These are phyloP conservation scores for Hysterium pulicare DNA, from an alignment of 2,329 filamentous ascomycete genomes.

Conservation along the genomic window DNA sequence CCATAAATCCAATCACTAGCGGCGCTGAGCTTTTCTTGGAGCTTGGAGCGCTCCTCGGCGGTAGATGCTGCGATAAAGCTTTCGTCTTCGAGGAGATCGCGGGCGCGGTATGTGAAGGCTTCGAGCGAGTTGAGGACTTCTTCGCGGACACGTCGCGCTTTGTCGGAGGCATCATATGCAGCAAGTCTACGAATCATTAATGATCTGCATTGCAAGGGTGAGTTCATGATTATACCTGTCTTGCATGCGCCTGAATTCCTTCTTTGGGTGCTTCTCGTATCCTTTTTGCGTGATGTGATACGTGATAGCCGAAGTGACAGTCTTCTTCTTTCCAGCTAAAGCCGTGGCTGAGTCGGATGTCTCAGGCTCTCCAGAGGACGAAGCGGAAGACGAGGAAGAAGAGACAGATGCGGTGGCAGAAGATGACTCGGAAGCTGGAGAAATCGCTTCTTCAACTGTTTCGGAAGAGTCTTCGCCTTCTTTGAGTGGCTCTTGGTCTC, in stretches of 20 bases:
- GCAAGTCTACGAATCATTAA: conserved; percentile 56
- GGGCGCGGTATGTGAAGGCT: conserved; percentile 82
- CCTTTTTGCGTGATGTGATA: conserved; percentile 45
- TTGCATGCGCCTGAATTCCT: conserved; percentile 58
- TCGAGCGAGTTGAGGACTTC: conserved; percentile 93
- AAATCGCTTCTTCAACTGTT: conserved; percentile 48
- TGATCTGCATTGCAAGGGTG: neutral
- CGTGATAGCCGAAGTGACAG: conserved; percentile 51
- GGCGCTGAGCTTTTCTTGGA: conserved; percentile 65
- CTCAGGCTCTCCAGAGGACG: conserved; percentile 37
- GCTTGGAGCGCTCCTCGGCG: conserved; percentile 59
- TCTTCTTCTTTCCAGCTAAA: conserved; percentile 48
- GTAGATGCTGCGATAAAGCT: conserved; percentile 71
- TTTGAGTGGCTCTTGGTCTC: conserved; percentile 68
- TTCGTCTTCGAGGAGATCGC: conserved; percentile 76
- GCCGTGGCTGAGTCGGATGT: conserved; percentile 49
- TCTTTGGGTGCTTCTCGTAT: conserved; percentile 57
- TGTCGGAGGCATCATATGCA: conserved; percentile 84
- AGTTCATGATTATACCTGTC: conserved; percentile 44
- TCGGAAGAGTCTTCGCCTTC: conserved; percentile 45
- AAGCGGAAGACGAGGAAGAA: conserved; percentile 38
- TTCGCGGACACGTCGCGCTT: conserved; percentile 70
- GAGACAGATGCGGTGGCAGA: conserved; percentile 45
- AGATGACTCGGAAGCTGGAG: conserved; percentile 30
- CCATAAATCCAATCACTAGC: conserved; percentile 89